Evolutionary conservation across 106 monocot species (phyloP).

Genomic region (Narthecium ossifragum): DNA sequence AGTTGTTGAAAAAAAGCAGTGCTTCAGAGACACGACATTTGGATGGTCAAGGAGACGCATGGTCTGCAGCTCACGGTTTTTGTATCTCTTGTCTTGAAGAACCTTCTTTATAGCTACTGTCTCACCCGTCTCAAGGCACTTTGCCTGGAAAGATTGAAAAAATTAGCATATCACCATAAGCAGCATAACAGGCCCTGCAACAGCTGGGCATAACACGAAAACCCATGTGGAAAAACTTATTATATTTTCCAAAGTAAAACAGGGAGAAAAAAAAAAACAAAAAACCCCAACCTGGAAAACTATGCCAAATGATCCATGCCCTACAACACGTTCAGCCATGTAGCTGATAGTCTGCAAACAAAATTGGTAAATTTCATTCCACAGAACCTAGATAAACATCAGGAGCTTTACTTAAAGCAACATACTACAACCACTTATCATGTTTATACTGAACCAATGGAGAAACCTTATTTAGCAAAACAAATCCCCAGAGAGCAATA

Average conservation of each 20-base stretch:
- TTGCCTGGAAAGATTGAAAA: background rate
- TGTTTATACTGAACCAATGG: background rate
- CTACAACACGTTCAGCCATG: conserved; percentile 33
- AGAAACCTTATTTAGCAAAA: too few relatives aligned
- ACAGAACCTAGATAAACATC: background rate
- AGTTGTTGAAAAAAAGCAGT: conserved; percentile 59
- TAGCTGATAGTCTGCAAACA: conserved; percentile 31
- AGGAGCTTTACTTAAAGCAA: background rate
- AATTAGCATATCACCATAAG: too few relatives aligned
- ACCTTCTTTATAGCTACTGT: conserved; percentile 20
- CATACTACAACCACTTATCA: background rate
- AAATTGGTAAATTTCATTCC: background rate
- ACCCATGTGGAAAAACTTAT: too few relatives aligned
- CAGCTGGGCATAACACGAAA: too few relatives aligned
- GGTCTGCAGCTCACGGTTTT: conserved; percentile 27
- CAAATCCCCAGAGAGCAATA: too few relatives aligned
- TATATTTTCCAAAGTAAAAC: too few relatives aligned
- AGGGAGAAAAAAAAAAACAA: too few relatives aligned
- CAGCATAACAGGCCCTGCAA: too few relatives aligned
- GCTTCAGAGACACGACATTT: conserved; percentile 49
- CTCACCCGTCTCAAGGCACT: conserved; percentile 26
- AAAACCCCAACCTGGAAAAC: conserved; percentile 27
- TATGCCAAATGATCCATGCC: conserved; percentile 31
- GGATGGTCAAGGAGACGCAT: conserved; percentile 48
- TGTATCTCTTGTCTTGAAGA: conserved; percentile 34